Base-by-base conservation (phyloP, 148 eudicot genomes). In the Rhododendron ferrugineum region DNA sequence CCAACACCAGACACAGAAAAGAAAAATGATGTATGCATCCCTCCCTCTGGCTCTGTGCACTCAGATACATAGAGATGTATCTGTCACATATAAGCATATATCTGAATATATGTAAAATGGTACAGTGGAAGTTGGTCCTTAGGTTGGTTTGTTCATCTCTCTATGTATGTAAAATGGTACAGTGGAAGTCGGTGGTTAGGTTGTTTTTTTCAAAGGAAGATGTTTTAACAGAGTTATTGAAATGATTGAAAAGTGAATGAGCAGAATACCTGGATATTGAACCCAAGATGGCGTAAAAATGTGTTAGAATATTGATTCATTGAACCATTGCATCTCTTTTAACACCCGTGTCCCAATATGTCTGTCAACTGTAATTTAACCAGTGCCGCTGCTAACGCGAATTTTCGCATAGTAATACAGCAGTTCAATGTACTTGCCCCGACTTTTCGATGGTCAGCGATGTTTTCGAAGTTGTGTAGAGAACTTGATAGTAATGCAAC, bases 11-110 rank as follows among this genome's bases (percentile, higher is more conserved):
- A 83, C 36, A 62, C 28, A 82, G 72, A 44, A 86, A 83, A 78
- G 88, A 86, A 15, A 64, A 52, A 62, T 86, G 74, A 83, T 23
- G 74, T 47, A 76, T 80, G 84, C 16, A 20, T 78, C 72, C 37
- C 56, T 85, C 84, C 49, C 40, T 75, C 64, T 47, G 52, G 30
- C 78, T 64, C 77, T 62, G 4, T 60, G 66, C 66, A 23, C 66
- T 23, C 10, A 22, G 3, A 60, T 23, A 20, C 22, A 60, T 8
- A 23, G 66, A 22, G 66, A 10, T 66, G 1, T 66, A 11, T n/a
- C 1, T 14, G 28, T 40, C 64, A 58, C 32, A 11, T 26, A 66
- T 26, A 26, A 10, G 34, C 34, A 3, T 9, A 64, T 7, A 49
- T 52, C 56, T 26, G 34, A 10, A 66, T 66, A 10, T 11, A 66